phyloP scores from a whole-genome alignment of 352 stramenopile species.

The Globisporangium echinulatum region DNA sequence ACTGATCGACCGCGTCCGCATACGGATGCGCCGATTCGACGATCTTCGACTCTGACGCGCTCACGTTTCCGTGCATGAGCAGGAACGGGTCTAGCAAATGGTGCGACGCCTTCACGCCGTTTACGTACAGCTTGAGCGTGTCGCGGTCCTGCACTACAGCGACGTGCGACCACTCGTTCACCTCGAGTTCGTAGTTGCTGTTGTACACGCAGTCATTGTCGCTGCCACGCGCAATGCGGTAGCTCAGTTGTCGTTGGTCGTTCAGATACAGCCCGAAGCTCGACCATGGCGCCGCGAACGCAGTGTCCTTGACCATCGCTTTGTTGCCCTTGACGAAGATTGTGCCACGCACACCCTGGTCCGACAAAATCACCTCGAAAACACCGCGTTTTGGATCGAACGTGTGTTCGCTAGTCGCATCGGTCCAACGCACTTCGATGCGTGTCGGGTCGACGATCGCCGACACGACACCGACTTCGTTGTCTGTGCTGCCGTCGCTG shows the following conservation, averaged over 20 bases:
- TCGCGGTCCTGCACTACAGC: conserved; percentile 62
- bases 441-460: conserved; percentile 31
- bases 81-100: conserved; percentile 65
- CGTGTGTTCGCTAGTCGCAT: conserved; percentile 24
- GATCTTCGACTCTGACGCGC: conserved; percentile 39
- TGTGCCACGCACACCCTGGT: conserved; percentile 46
- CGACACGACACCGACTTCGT: conserved; percentile 33
- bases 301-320: conserved; percentile 43
- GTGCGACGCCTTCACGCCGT: conserved; percentile 55
- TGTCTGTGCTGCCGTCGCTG: conserved; percentile 14
- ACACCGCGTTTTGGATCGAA: conserved; percentile 49
- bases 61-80: conserved; percentile 34
- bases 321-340: conserved; percentile 74
- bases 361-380: conserved; percentile 47
- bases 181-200: conserved; percentile 56
- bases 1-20: conserved; percentile 45
- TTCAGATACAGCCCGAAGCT: conserved; percentile 65
- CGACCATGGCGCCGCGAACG: conserved; percentile 50
- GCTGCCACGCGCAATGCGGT: conserved; percentile 47
- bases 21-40: conserved; percentile 59
- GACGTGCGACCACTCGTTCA: conserved; percentile 59
- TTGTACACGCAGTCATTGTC: conserved; percentile 61
- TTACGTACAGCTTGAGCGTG: conserved; percentile 55
- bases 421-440: conserved; percentile 49
- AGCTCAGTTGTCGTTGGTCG: conserved; percentile 57